These are phyloP conservation scores for Talaromyces trachyspermus DNA, from an alignment of 495 filamentous ascomycete genomes.

Conservation along the genomic window DNA sequence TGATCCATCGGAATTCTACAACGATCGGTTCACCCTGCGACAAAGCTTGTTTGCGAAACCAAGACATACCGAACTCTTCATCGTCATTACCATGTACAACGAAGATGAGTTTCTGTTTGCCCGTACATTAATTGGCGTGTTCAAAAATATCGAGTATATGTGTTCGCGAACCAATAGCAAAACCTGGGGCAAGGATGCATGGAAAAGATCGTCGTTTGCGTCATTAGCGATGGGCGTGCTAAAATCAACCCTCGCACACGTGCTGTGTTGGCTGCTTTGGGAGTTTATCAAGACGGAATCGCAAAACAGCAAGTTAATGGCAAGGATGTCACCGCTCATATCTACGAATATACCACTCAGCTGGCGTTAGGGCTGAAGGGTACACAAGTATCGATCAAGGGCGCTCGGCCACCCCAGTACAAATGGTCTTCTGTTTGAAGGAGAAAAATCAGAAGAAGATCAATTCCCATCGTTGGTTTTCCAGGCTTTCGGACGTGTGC, in stretches of 20 bases:
- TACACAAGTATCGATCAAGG: constrained; percentile 73
- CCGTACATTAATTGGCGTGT: constrained; percentile 91
- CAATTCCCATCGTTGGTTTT: constrained; percentile 99
- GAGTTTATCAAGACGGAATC: constrained; percentile 96
- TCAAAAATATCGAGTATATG: constrained; percentile 98
- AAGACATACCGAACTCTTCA: constrained; percentile 92
- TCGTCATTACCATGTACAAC: constrained; percentile 99
- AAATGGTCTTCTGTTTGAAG: constrained; percentile 98
- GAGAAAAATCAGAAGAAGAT: constrained; percentile 99
- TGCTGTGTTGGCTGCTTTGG: constrained; percentile 85
- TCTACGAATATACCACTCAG: constrained; percentile 99
- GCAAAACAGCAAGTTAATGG: constrained; percentile 96
- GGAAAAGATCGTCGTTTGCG: constrained; percentile 99
- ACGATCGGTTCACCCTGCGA: constrained; percentile 83
- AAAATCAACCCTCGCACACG: constrained; percentile 94
- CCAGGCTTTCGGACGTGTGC: constrained; percentile 86
- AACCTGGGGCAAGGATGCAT: constrained; percentile 97
- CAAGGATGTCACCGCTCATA: constrained; percentile 95
- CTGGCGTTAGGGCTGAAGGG: constrained; percentile 83
- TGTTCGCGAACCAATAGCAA: constrained; percentile 83
- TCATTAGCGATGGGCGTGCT: constrained; percentile 95
- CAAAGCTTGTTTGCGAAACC: constrained; percentile 92
- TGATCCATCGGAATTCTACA: constrained; percentile 82
- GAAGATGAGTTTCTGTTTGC: constrained; percentile 97
- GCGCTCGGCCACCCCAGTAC: constrained; percentile 72